Evolutionary conservation across 1,139 yeast species (phyloP).

Genomic region (Geotrichum aggregatum): DNA sequence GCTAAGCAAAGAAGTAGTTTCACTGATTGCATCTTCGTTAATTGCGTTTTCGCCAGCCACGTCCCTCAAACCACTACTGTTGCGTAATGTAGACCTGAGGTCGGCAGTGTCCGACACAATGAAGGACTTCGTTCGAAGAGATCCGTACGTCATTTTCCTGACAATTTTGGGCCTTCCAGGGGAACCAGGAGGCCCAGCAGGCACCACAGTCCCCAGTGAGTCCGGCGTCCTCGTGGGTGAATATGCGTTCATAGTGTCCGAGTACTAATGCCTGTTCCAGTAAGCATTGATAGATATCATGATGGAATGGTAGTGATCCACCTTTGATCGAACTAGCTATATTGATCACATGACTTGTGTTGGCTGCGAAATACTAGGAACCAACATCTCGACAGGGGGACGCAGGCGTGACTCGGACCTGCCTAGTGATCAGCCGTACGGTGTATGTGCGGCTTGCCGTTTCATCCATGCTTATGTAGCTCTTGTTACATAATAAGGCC

Average conservation of each 20-base stretch:
- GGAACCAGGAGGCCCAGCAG: neutral
- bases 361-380: too few relatives aligned
- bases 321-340: too few relatives aligned
- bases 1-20: constrained; percentile 8
- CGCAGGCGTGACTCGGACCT: too few relatives aligned
- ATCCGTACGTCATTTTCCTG: constrained; percentile 7
- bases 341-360: too few relatives aligned
- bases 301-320: too few relatives aligned
- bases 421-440: too few relatives aligned
- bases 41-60: neutral
- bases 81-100: neutral
- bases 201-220: neutral
- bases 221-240: neutral
- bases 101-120: constrained; percentile 11
- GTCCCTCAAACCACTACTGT: neutral
- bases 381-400: too few relatives aligned
- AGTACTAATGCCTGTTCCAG: neutral
- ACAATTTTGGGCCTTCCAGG: neutral
- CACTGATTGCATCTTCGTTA: neutral
- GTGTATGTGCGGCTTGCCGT: too few relatives aligned
- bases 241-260: neutral
- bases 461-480: too few relatives aligned
- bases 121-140: constrained; percentile 11
- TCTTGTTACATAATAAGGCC: too few relatives aligned
- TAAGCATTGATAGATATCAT: too few relatives aligned